phyloP scores from a whole-genome alignment of 2,329 filamentous ascomycete species.

The Tolypocladium amazonense region DNA sequence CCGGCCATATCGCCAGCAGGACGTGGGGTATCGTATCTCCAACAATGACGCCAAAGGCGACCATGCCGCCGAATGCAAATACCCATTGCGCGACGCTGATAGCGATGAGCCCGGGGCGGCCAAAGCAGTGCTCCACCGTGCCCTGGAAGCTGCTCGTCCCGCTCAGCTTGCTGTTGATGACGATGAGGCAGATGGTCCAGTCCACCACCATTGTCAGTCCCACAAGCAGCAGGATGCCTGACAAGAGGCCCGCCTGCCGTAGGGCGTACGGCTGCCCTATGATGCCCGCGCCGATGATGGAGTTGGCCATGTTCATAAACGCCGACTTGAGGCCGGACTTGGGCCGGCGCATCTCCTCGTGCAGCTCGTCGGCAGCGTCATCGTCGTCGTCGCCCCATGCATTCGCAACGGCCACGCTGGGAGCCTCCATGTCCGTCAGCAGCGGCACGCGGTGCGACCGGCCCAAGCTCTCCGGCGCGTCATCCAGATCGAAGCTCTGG shows the following conservation, averaged over 20 bases:
- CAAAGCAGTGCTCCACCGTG: constrained; percentile 93
- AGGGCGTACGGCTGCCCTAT: constrained; percentile 93
- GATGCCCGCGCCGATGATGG: constrained; percentile 75
- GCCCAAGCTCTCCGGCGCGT: constrained; percentile 37
- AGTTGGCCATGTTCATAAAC: constrained; percentile 99
- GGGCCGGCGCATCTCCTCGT: constrained; percentile 51
- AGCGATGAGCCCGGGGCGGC: constrained; percentile 74
- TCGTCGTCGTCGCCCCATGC: constrained; percentile 28
- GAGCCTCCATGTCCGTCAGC: constrained; percentile 74
- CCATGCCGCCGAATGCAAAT: constrained; percentile 98
- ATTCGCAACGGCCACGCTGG: constrained; percentile 60
- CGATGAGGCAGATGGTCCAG: constrained; percentile 96
- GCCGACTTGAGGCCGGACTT: constrained; percentile 79
- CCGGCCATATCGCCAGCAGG: constrained; percentile 70
- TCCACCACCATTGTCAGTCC: constrained; percentile 76
- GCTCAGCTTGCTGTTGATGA: constrained; percentile 94
- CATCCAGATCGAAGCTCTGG: constrained; percentile 37
- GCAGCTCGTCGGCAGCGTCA: constrained; percentile 30
- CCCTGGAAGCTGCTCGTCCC: constrained; percentile 91
- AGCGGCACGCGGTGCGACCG: constrained; percentile 52
- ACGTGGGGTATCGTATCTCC: constrained; percentile 95
- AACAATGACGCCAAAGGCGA: constrained; percentile 95
- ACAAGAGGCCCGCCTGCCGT: constrained; percentile 75
- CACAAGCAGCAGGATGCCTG: constrained; percentile 69
- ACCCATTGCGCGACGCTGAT: constrained; percentile 90